These are phyloP conservation scores for Saitozyma podzolica DNA, from an alignment of 768 basidiomycete genomes.

Conservation along the genomic window DNA sequence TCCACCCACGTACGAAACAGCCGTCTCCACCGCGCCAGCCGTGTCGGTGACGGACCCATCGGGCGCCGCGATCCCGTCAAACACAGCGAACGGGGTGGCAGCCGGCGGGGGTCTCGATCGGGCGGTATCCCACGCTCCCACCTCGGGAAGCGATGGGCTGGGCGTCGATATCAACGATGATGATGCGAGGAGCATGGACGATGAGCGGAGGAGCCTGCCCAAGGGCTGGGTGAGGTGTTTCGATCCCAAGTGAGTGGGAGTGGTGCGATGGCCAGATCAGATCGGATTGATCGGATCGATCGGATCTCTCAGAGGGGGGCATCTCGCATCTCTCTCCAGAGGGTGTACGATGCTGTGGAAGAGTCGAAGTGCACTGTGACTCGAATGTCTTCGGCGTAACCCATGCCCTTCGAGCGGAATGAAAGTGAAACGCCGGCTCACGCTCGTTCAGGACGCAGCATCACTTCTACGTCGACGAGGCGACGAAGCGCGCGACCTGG, in stretches of 20 bases:
- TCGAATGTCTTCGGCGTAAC: too few relatives aligned
- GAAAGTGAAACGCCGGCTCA: slow-evolving; percentile 9
- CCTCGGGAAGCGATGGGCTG: slow-evolving; percentile 13
- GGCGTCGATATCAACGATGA: slow-evolving; percentile 26
- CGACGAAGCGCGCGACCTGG: slow-evolving; percentile 45
- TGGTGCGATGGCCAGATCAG: too few relatives aligned
- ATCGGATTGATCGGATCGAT: neutral
- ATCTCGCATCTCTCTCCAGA: too few relatives aligned
- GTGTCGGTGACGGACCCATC: slow-evolving; percentile 14
- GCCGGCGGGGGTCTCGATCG: slow-evolving; percentile 8
- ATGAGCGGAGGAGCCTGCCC: slow-evolving; percentile 48
- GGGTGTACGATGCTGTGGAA: too few relatives aligned
- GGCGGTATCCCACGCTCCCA: slow-evolving; percentile 3
- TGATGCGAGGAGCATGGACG: slow-evolving; percentile 45
- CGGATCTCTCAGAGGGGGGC: too few relatives aligned
- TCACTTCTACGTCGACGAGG: slow-evolving; percentile 50
- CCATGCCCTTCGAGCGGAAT: neutral
- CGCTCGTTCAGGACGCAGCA: slow-evolving; percentile 35
- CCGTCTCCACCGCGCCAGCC: slow-evolving; percentile 3
- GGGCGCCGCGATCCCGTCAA: neutral
- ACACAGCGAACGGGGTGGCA: neutral
- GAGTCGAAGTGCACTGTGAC: too few relatives aligned
- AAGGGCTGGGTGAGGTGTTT: slow-evolving; percentile 51
- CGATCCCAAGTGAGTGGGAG: slow-evolving; percentile 35
- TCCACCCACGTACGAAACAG: slow-evolving; percentile 21